These are phyloP conservation scores for Acanthamoeba castellanii DNA, from an alignment of 208 protist species.

Conservation along the genomic window DNA sequence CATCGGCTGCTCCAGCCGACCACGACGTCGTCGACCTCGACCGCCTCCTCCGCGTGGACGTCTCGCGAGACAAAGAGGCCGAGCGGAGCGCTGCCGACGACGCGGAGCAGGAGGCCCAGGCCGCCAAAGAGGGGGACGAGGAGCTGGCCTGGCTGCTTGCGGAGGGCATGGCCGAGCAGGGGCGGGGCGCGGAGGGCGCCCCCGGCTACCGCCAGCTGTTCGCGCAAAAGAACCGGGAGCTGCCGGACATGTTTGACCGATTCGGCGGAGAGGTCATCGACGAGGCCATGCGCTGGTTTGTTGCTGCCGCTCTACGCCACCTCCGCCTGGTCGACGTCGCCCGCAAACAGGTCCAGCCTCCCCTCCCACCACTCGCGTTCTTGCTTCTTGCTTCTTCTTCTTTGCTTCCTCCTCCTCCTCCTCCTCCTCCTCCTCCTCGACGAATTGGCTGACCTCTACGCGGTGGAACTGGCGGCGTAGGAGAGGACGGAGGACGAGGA, in stretches of 20 bases:
- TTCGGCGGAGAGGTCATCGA: slow-evolving; percentile 31
- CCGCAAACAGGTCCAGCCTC: background rate
- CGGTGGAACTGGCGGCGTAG: background rate
- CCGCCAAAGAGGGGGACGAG: background rate
- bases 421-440: no score
- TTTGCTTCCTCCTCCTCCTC: no score
- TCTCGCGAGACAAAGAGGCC: no score
- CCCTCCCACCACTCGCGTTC: background rate
- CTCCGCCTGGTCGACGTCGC: background rate
- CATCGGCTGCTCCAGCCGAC: background rate
- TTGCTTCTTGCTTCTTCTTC: no score
- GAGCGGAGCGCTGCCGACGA: no score
- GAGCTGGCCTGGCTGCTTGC: background rate
- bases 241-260: slow-evolving; percentile 39
- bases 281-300: slow-evolving; percentile 43
- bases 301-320: slow-evolving; percentile 7
- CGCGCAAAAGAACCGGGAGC: background rate
- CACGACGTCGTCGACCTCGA: no score
- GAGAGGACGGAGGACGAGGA: background rate
- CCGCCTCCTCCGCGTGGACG: no score
- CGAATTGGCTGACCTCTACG: no score
- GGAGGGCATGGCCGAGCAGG: background rate
- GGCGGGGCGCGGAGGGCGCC: background rate
- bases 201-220: slow-evolving; percentile 11
- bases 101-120: no score